Conservation (phyloP, 768 basidiomycete genomes). For the Tulasnella sp. region DNA sequence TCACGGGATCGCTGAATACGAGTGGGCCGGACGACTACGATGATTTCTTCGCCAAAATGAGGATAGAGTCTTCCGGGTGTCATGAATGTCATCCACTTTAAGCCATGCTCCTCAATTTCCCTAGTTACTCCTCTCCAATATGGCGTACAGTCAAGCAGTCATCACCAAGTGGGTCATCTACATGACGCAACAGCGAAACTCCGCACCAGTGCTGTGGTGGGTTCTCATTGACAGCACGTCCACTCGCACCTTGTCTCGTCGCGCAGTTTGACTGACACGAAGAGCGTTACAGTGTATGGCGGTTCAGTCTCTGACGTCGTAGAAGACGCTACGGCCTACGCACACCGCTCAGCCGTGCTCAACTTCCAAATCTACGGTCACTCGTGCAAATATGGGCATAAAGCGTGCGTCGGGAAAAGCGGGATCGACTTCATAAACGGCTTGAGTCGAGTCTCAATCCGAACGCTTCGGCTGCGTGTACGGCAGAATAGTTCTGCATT, state of each 20-base stretch:
- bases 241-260: neutral
- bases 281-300: slow-evolving; percentile 36
- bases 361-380: slow-evolving; percentile 58
- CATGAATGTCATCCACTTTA: neutral
- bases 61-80: neutral
- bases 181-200: slow-evolving; percentile 4
- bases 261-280: too few species aligned
- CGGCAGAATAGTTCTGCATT: neutral
- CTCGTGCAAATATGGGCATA: slow-evolving; percentile 38
- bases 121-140: neutral
- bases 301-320: slow-evolving; percentile 53
- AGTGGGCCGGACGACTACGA: slow-evolving; percentile 25
- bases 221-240: slow-evolving; percentile 20
- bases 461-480: slow-evolving; percentile 36
- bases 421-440: slow-evolving; percentile 55
- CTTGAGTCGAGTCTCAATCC: slow-evolving; percentile 38
- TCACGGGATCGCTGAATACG: neutral
- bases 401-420: slow-evolving; percentile 50
- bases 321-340: slow-evolving; percentile 51
- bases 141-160: neutral
- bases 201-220: neutral
- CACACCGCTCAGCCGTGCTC: slow-evolving; percentile 51
- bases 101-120: neutral
- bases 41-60: slow-evolving; percentile 38
- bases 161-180: slow-evolving; percentile 16